Evolutionary conservation across 2,329 filamentous ascomycete genomes (phyloP), one percentile per base, ranked within the genome.

Genomic region (Hymenoscyphus repandus): DNA sequence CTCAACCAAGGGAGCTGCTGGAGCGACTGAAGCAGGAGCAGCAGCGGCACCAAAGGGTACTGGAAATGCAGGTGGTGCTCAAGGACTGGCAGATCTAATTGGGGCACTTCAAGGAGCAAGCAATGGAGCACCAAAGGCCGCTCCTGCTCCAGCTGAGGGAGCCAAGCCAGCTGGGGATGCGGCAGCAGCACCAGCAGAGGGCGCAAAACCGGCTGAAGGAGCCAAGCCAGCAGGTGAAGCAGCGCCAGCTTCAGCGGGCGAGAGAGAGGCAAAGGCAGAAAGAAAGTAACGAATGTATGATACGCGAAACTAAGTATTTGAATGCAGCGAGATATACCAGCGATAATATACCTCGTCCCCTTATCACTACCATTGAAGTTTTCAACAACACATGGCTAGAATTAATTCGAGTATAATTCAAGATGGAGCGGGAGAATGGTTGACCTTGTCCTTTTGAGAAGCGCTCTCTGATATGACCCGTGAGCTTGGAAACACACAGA

Each of bases 31-130:
- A 42, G 39, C 39, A 42, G 39, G 15, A 20, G 41, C 13, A 44
- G 41, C 22, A 7, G 30, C 41, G 5, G 41, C 22, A 5, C 41
- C 22, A 30, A 31, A 31, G 31, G 12, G 13, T 5, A 44, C 41
- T 17, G 18, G n/a, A 30, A 33, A 33, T n/a, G 12, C 22, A 15
- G 41, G 30, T 9, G 41, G 41, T 30, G 41, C 30, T 34, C 40
- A 47, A 31, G 47, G 51, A 3, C 17, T 53, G 15, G 45, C 34
- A 7, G 51, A 27, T 15, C 41, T 53, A 44, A 36, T 53, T 22
- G 44, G 51, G 9, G 51, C 47, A 2, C 31, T 45, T 15, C 31
- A 45, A 44, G 27, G n/a, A 27, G 22, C 22, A 7, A 27, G 34
- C 15, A 37, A 37, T 37, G 34, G 34, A 37, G 10, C 34, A 13